Evolutionary conservation across 306 rosid species (phyloP).

Genomic region (Macrotyloma uniflorum): DNA sequence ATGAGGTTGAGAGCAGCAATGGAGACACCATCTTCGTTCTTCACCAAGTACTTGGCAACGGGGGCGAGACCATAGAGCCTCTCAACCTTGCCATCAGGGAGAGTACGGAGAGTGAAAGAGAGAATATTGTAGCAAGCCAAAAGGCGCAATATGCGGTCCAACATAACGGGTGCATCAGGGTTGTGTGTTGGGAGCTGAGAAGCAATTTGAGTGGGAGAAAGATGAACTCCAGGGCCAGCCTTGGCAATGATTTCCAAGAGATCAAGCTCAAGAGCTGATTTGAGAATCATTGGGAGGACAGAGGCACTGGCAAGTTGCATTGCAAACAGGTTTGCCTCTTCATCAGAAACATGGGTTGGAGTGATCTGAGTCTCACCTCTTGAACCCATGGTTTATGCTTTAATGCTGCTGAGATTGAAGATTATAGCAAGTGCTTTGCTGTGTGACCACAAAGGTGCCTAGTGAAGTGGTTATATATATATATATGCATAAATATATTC

Average conservation of each 20-base stretch:
- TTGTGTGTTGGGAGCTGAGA: slow-evolving; percentile 66
- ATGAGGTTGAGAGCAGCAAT: slow-evolving; percentile 77
- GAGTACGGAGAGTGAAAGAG: slow-evolving; percentile 48
- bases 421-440: background rate
- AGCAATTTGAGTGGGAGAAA: slow-evolving; percentile 64
- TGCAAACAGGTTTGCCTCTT: slow-evolving; percentile 85
- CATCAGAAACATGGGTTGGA: slow-evolving; percentile 73
- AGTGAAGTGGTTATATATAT: background rate
- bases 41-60: slow-evolving; percentile 77
- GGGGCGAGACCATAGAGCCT: slow-evolving; percentile 84
- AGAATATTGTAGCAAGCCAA: slow-evolving; percentile 79
- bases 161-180: slow-evolving; percentile 67
- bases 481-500: background rate
- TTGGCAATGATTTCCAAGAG: slow-evolving; percentile 75
- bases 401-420: background rate
- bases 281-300: slow-evolving; percentile 81
- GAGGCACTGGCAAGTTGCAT: slow-evolving; percentile 93
- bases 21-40: slow-evolving; percentile 90
- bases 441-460: background rate
- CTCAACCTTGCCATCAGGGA: slow-evolving; percentile 58
- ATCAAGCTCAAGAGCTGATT: slow-evolving; percentile 80
- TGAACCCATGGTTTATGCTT: slow-evolving; percentile 53
- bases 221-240: slow-evolving; percentile 61
- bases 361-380: slow-evolving; percentile 69
- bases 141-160: slow-evolving; percentile 80